These are phyloP conservation scores for Chrysopogon serrulatus DNA, from an alignment of 176 grass and related monocot genomes.

Conservation along the genomic window DNA sequence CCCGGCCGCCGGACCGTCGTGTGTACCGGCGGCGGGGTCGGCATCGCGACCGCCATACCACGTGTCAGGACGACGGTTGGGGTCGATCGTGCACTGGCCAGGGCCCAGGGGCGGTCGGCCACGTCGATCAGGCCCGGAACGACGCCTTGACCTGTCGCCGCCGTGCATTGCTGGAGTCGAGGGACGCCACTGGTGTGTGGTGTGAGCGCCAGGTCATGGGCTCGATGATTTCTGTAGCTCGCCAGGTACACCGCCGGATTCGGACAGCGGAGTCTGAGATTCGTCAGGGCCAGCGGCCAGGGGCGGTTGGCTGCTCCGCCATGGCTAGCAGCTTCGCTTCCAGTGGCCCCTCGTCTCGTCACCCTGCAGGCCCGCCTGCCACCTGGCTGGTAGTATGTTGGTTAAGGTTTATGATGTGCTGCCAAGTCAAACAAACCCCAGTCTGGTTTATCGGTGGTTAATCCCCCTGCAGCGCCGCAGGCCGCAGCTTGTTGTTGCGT, in stretches of 20 bases:
- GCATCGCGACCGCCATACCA: background rate
- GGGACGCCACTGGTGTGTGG: background rate
- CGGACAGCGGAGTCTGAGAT: background rate
- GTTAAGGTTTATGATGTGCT: background rate
- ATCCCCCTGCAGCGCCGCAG: background rate
- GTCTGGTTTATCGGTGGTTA: background rate
- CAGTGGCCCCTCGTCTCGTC: too few species aligned
- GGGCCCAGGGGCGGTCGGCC: background rate
- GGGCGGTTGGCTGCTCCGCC: background rate
- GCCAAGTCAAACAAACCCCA: slow-evolving; percentile 5
- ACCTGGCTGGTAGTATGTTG: background rate
- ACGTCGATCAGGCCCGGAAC: background rate
- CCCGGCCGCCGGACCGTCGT: too few species aligned
- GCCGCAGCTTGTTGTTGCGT: background rate
- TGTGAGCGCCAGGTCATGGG: background rate
- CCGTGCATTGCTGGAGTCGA: background rate
- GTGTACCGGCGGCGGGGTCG: background rate
- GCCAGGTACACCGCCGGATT: background rate
- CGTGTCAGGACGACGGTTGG: background rate
- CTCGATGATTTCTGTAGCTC: background rate
- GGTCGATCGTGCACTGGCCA: background rate
- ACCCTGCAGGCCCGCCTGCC: too few species aligned
- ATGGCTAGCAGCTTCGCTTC: too few species aligned
- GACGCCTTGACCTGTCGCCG: background rate
- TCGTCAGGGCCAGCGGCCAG: background rate